Evolutionary conservation across 176 grass and related monocot species (phyloP), one percentile per base, ranked within the genome.

Genomic region (Cocos nucifera): DNA sequence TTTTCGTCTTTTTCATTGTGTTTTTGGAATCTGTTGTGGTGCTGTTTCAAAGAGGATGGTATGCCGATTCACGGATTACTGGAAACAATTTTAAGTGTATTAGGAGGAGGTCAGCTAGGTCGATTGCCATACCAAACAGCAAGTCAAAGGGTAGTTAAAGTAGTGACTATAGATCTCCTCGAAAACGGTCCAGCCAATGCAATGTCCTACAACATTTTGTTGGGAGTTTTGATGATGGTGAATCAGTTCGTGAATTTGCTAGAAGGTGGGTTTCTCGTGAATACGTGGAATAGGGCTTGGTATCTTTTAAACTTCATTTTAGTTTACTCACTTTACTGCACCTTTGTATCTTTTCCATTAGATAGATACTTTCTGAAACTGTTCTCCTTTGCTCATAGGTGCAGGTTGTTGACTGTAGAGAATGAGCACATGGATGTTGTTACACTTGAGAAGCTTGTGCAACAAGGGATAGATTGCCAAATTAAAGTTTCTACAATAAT

Each of bases 121-220:
- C 70, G 78, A 82, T 91, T 97, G 87, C 58, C 91, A 5, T 91
- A 84, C 87, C 87, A 88, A 66, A 83, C 81, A 15, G 93, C 76
- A 28, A 83, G 76, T 30, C 79, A 85, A 72, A 91, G 85, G 87
- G 81, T 76, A 2, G 26, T 92, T 26, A 88, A 80, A 63, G 69
- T 82, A 3, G 62, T 65, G 61, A 80, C 80, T 14, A 50, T 96
- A 15, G 84, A 97, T 62, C 87, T 87, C 3, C 84, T 85, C 14
- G 15, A 73, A 50, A 74, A 68, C 16, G 85, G 93, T 60, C 87
- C 84, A 0, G 78, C 93, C 8, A 91, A 76, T 69, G 73, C 69
- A 0, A 62, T 97, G 21, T 90, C 84, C 10, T 57, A 78, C 19
- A 88, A 20, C 93, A 97, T 72, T 78, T 97, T 3, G 56, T 97